Evolutionary conservation across 2,329 filamentous ascomycete genomes (phyloP), one percentile per base, ranked within the genome.

Genomic region (Colletotrichum liriopes): DNA sequence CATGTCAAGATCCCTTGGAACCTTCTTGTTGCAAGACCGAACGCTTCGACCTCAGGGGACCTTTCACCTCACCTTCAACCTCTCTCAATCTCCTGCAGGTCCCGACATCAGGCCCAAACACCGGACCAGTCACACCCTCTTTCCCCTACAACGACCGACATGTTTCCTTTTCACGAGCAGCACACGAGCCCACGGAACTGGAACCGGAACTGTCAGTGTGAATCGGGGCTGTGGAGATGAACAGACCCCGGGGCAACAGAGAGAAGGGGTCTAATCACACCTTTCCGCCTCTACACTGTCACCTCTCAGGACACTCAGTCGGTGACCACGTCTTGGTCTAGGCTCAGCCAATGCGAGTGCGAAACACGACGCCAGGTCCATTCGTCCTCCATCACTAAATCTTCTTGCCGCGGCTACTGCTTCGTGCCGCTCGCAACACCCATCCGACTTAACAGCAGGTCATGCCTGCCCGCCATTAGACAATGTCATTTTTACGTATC

Each of bases 1-100:
- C 59, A 65, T 65, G 59, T 69, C 70, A 70, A 59, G 47, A 66
- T 69, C 65, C 54, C 59, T 55, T 54, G 45, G 52, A 72, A 69
- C 70, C 66, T 64, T 70, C 37, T 51, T 58, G 55, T 43, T 58
- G 32, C 51, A 62, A 70, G 51, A 54, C 59, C 65, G 59, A 70
- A 69, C 65, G 70, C 65, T 64, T 60, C 70, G 59, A 70, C 65
- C 59, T 29, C 39, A 72, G 41, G 70, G 70, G 65, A 69, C 70
- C 70, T 70, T 72, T 72, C 70, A 70, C 54, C 70, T 70, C 70
- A 72, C 58, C 65, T 72, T 64, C 65, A 69, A 72, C 39, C 69
- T 72, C 65, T 72, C 65, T 58, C 52, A 55, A 68, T 26, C 70
- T 72, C 66, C 65, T 72, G 70, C 70, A 70, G 70, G 70, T 72